Percentiles rank a stretch among this genome's conserved stretches.
Conservation (phyloP, 495 filamentous ascomycete genomes). For the Diplogelasinospora grovesii region DNA sequence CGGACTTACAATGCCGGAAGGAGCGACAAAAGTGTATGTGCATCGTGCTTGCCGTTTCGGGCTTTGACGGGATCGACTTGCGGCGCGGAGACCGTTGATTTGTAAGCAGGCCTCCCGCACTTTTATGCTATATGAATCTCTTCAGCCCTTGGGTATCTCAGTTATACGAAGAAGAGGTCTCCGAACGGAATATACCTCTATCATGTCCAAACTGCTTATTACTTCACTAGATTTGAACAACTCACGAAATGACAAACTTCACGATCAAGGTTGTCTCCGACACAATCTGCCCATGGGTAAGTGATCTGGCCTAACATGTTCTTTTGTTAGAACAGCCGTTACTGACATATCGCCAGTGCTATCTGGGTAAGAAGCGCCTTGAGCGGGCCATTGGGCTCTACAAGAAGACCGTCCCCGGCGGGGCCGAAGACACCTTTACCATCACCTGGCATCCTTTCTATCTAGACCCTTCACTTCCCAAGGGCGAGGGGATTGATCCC, state of each 20-base stretch:
- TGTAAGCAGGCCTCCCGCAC: no score
- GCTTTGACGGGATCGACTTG: no score
- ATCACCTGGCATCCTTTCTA: slow-evolving; percentile 75
- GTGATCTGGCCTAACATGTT: background rate
- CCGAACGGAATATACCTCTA: no score
- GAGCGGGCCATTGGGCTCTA: slow-evolving; percentile 62
- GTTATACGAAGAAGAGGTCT: no score
- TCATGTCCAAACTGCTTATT: no score
- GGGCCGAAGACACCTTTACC: slow-evolving; percentile 58
- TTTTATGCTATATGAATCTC: no score
- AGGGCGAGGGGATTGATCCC: slow-evolving; percentile 17
- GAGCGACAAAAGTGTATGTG: no score
- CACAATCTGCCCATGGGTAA: slow-evolving; percentile 68
- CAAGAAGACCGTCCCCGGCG: slow-evolving; percentile 49
- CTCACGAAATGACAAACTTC: slow-evolving; percentile 84
- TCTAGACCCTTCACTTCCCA: slow-evolving; percentile 60
- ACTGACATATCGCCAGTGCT: slow-evolving; percentile 57
- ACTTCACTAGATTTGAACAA: no score
- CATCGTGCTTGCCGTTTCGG: no score
- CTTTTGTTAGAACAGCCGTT: background rate
- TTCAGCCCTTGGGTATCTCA: no score
- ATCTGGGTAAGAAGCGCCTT: slow-evolving; percentile 72
- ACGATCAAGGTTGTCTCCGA: slow-evolving; percentile 70
- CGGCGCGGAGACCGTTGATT: no score
- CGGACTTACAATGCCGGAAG: no score